A percentile compares a stretch with the other conserved stretches of the same genome.
phyloP scores from a whole-genome alignment of 768 basidiomycete genomes.

The Suillus plorans region DNA sequence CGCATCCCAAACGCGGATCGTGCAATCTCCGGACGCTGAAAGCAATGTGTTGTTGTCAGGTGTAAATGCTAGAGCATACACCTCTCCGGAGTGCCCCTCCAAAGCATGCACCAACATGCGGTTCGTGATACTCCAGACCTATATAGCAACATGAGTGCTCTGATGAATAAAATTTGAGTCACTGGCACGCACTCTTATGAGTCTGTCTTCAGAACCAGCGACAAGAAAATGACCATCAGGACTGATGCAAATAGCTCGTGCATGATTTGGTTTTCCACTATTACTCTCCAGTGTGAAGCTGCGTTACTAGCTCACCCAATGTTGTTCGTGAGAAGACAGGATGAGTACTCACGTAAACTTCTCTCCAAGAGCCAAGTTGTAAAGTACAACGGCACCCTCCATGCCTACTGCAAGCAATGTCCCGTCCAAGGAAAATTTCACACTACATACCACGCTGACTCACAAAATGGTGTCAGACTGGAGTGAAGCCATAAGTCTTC shows the following conservation, averaged over 20 bases:
- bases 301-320: not conserved
- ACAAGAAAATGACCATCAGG: constrained; percentile 72
- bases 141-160: constrained; percentile 13
- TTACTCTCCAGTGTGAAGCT: not conserved
- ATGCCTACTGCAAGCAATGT: constrained; percentile 82
- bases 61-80: constrained; percentile 92
- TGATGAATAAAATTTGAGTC: not conserved
- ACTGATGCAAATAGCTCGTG: constrained; percentile 75
- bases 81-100: constrained; percentile 89
- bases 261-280: not conserved
- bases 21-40: constrained; percentile 79
- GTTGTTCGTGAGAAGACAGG: not conserved
- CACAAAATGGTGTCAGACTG: not conserved
- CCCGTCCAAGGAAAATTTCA: constrained; percentile 92
- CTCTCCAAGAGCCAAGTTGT: constrained; percentile 25
- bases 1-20: constrained; percentile 76
- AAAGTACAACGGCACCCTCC: constrained; percentile 30
- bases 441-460: constrained; percentile 79
- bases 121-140: constrained; percentile 94
- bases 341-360: constrained; percentile 25
- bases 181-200: constrained; percentile 70
- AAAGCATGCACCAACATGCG: constrained; percentile 69
- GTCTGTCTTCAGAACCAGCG: constrained; percentile 88
- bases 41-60: constrained; percentile 84
- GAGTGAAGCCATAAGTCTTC: constrained; percentile 1